phyloP scores from a whole-genome alignment of 2,329 filamentous ascomycete genomes.

The Massarina eburnea region DNA sequence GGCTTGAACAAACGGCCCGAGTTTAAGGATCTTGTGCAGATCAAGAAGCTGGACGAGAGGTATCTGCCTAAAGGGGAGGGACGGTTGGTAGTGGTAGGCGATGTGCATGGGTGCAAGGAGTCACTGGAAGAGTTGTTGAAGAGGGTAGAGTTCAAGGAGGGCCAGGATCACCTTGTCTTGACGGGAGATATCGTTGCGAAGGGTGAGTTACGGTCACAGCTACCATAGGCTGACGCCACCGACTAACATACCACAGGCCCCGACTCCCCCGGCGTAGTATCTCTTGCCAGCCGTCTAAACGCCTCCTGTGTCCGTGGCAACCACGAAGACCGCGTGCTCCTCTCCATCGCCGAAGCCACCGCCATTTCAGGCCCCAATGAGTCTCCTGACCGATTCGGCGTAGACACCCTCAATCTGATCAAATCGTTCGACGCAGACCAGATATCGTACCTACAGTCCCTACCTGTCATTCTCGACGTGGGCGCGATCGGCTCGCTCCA shows the following conservation, averaged over 20 bases:
- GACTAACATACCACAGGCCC: constrained; percentile 53
- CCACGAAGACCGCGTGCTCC: constrained; percentile 85
- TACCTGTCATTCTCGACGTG: constrained; percentile 76
- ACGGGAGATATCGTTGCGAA: constrained; percentile 65
- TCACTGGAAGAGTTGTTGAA: constrained; percentile 64
- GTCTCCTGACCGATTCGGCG: constrained; percentile 32
- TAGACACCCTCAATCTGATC: constrained; percentile 55
- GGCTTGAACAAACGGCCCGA: constrained; percentile 51
- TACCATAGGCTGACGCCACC: background rate
- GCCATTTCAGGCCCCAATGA: constrained; percentile 26
- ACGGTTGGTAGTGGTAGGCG: constrained; percentile 79
- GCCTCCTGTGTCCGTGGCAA: constrained; percentile 88
- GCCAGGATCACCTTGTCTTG: constrained; percentile 52
- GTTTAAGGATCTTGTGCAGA: constrained; percentile 53
- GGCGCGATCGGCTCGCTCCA: constrained; percentile 64
- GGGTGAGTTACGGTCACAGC: constrained; percentile 40
- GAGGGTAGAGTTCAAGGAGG: constrained; percentile 64
- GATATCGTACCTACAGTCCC: constrained; percentile 66
- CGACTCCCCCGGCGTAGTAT: constrained; percentile 75
- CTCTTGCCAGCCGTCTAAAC: constrained; percentile 69
- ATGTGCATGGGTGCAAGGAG: constrained; percentile 84
- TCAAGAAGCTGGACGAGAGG: constrained; percentile 52
- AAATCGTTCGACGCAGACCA: constrained; percentile 62
- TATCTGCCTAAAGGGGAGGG: constrained; percentile 52
- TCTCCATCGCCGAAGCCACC: constrained; percentile 55